A percentile compares a stretch with the other conserved stretches of the same genome.
phyloP scores from a whole-genome alignment of 2,329 filamentous ascomycete genomes.

The Achaetomium macrosporum region DNA sequence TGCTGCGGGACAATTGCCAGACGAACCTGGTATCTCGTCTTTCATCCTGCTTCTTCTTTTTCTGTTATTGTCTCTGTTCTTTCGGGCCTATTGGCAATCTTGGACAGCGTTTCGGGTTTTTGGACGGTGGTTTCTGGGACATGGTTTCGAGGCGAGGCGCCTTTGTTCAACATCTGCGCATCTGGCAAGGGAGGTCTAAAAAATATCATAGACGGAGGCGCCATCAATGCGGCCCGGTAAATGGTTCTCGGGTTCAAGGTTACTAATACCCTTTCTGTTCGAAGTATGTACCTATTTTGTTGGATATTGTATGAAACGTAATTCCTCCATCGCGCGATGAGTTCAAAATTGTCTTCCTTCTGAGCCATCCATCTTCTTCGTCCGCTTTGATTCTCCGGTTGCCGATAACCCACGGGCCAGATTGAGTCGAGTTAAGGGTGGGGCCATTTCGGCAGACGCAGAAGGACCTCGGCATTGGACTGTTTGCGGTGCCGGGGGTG shows the following conservation, averaged over 20 bases:
- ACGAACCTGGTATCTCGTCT: background rate
- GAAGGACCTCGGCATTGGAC: constrained; percentile 17
- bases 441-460: constrained; percentile 2
- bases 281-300: background rate
- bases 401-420: background rate
- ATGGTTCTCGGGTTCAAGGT: background rate
- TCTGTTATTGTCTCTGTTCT: background rate
- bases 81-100: background rate
- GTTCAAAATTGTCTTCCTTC: background rate
- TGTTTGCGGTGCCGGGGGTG: constrained; percentile 1
- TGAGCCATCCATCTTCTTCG: background rate
- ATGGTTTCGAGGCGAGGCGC: background rate
- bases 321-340: no score
- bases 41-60: background rate
- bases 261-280: constrained; percentile 6
- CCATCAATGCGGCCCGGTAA: background rate
- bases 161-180: background rate
- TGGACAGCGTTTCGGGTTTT: background rate
- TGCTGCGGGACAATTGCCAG: background rate
- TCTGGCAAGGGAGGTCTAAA: background rate
- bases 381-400: background rate
- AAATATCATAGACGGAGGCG: constrained; percentile 7
- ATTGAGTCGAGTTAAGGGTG: no score
- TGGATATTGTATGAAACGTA: no score
- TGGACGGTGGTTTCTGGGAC: background rate